Conservation (phyloP, 352 stramenopile genomes). For the Poterioochromonas sp. region DNA sequence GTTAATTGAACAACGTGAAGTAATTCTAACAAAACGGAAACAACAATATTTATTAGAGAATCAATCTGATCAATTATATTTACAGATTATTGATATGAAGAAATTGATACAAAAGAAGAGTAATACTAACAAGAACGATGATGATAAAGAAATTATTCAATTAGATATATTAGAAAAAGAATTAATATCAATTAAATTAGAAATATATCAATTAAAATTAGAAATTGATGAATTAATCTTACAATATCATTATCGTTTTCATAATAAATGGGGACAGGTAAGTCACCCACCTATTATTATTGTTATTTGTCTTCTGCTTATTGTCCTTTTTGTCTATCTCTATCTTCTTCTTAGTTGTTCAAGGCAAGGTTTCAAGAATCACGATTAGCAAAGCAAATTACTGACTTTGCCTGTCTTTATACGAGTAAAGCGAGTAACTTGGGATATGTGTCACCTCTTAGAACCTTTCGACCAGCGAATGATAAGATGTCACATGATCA, state of each 20-base stretch:
- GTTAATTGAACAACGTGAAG: slow-evolving; percentile 35
- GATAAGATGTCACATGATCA: slow-evolving; percentile 39
- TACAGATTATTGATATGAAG: not conserved
- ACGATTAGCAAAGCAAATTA: slow-evolving; percentile 61
- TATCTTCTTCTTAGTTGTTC: too few species aligned
- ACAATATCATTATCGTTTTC: slow-evolving; percentile 47
- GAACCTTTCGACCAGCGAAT: slow-evolving; percentile 49
- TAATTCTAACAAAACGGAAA: slow-evolving; percentile 30
- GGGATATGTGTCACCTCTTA: slow-evolving; percentile 47
- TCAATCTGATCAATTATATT: not conserved
- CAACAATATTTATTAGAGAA: slow-evolving; percentile 38
- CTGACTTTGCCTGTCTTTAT: slow-evolving; percentile 69
- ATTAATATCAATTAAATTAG: not conserved
- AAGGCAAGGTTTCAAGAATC: slow-evolving; percentile 66
- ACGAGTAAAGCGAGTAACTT: slow-evolving; percentile 64
- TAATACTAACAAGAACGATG: not conserved
- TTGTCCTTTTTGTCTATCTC: too few species aligned
- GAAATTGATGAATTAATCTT: too few species aligned
- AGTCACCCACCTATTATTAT: too few species aligned
- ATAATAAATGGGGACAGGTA: slow-evolving; percentile 65
- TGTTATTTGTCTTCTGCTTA: too few species aligned
- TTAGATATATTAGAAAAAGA: not conserved
- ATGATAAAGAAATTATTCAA: not conserved
- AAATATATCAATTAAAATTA: too few species aligned
- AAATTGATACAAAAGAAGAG: too few species aligned